A percentile compares a stretch with the other conserved stretches of the same genome.
phyloP scores from a whole-genome alignment of 768 basidiomycete species.

The Sarcomyxa edulis region DNA sequence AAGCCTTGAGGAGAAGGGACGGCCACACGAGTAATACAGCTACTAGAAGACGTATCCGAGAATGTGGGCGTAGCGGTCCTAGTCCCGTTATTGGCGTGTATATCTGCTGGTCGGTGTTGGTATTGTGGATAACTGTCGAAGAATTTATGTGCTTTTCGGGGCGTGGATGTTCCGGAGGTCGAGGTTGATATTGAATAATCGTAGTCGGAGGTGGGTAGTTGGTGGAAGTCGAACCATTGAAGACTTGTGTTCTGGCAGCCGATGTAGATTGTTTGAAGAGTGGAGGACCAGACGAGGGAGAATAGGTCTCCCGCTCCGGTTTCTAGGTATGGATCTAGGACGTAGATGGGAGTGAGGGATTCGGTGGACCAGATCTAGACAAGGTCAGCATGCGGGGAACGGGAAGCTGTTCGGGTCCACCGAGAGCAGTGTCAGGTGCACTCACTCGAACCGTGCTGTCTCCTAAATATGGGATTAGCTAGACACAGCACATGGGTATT shows the following conservation, averaged over 20 bases:
- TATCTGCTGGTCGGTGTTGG: constrained; percentile 61
- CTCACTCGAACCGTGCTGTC: constrained; percentile 84
- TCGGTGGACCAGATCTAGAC: constrained; percentile 78
- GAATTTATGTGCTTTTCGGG: constrained; percentile 75
- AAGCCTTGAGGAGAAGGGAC: constrained; percentile 27
- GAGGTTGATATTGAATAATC: constrained; percentile 5
- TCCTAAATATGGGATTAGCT: constrained; percentile 36
- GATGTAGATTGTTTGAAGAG: constrained; percentile 68
- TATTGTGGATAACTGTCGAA: constrained; percentile 86
- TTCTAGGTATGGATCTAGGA: constrained; percentile 75
- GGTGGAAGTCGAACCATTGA: constrained; percentile 74
- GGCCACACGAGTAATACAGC: constrained; percentile 11
- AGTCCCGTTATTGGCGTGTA: constrained; percentile 54
- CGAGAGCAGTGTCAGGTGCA: no score
- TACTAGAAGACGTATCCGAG: neutral
- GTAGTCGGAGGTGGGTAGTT: constrained; percentile 1
- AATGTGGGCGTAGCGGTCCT: neutral
- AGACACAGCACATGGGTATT: neutral
- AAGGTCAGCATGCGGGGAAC: constrained; percentile 2
- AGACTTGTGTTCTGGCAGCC: constrained; percentile 93
- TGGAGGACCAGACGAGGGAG: constrained; percentile 73
- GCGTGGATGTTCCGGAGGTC: constrained; percentile 31
- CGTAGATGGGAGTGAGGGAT: constrained; percentile 59
- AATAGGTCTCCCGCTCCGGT: constrained; percentile 84
- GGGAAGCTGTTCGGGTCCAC: no score